A percentile compares a stretch with the other conserved stretches of the same genome.
These are phyloP conservation scores for Picea abies DNA, from an alignment of 83 land plant genomes.

Conservation along the genomic window DNA sequence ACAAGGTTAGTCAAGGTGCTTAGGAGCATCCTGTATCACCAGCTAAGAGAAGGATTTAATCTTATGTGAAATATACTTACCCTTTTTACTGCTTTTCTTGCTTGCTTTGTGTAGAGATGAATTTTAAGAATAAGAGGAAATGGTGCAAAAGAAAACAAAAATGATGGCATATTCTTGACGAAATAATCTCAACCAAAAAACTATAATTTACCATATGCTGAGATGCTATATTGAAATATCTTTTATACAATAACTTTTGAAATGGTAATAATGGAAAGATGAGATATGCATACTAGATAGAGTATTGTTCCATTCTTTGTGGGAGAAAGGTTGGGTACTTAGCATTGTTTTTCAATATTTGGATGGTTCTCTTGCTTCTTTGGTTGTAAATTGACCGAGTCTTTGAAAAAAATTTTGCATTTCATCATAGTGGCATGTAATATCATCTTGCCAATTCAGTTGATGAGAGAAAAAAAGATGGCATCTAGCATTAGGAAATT, in stretches of 20 bases:
- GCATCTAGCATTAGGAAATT: too few relatives aligned
- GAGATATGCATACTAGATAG: not conserved
- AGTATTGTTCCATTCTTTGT: not conserved
- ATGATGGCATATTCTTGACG: not conserved
- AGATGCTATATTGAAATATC: not conserved
- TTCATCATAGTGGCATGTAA: too few relatives aligned
- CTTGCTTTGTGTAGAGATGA: not conserved
- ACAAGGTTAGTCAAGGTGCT: too few relatives aligned
- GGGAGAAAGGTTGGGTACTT: not conserved
- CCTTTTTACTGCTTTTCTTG: too few relatives aligned
- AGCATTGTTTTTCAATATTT: not conserved
- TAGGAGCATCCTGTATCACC: too few relatives aligned
- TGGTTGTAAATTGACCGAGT: not conserved
- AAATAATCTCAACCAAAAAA: not conserved
- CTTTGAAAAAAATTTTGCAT: too few relatives aligned
- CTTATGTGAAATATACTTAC: too few relatives aligned
- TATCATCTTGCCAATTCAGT: too few relatives aligned
- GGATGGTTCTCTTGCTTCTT: not conserved
- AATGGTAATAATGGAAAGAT: not conserved
- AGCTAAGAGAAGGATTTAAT: not conserved
- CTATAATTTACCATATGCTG: not conserved
- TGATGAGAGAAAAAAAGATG: too few relatives aligned
- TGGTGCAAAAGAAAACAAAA: not conserved
- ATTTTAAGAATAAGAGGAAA: not conserved
- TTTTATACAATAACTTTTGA: not conserved